Evolutionary conservation across 192 early-diverging fungal genomes (phyloP).

Genomic region (Rhizophagus prolifer): DNA sequence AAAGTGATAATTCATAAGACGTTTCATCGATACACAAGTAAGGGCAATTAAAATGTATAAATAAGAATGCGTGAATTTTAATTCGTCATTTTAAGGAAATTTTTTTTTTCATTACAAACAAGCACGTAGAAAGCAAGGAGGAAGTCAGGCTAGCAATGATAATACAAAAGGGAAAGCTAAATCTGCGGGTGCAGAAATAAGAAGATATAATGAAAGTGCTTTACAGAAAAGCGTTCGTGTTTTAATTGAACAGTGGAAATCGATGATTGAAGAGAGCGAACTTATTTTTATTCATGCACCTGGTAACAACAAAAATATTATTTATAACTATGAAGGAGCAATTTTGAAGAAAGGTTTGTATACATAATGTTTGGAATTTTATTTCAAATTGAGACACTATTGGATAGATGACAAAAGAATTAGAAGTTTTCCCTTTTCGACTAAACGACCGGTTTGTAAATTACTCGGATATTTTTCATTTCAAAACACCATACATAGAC

Average conservation of each 20-base stretch:
- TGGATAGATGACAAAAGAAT: slow-evolving; percentile 54
- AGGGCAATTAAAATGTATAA: neutral
- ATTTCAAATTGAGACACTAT: neutral
- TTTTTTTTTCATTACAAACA: neutral
- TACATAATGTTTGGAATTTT: slow-evolving; percentile 3
- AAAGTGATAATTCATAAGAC: slow-evolving; percentile 82
- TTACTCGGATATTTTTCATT: neutral
- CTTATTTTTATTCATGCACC: slow-evolving; percentile 80
- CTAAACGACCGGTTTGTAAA: slow-evolving; percentile 62
- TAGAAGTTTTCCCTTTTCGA: slow-evolving; percentile 73
- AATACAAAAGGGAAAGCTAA: slow-evolving; percentile 76
- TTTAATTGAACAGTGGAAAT: slow-evolving; percentile 70
- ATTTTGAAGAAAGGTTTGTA: slow-evolving; percentile 33
- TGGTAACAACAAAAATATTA: slow-evolving; percentile 51
- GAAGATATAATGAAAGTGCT: slow-evolving; percentile 86
- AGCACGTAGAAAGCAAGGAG: slow-evolving; percentile 93
- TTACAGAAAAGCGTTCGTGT: slow-evolving; percentile 78
- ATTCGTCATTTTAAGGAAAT: neutral
- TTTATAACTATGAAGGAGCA: slow-evolving; percentile 54
- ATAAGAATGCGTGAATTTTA: neutral
- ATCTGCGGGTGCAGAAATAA: slow-evolving; percentile 86
- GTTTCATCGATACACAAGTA: slow-evolving; percentile 93
- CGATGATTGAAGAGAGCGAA: slow-evolving; percentile 56
- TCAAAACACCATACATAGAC: slow-evolving; percentile 40
- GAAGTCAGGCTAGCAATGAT: slow-evolving; percentile 83